These are phyloP conservation scores for Xanthoconium separans DNA, from an alignment of 1,284 basidiomycete species.

Conservation along the genomic window DNA sequence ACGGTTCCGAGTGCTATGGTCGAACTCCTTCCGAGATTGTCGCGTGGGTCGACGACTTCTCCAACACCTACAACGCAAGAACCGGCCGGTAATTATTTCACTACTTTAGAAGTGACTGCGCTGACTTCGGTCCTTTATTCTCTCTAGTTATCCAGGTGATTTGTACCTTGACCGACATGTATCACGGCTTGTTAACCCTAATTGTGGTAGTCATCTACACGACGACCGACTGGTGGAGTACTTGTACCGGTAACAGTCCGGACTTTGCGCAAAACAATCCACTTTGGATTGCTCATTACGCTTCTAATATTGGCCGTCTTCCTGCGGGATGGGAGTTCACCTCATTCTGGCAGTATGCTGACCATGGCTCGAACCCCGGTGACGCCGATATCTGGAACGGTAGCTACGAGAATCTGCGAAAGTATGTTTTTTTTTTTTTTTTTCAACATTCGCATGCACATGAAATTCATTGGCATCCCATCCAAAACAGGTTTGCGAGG, in stretches of 20 bases:
- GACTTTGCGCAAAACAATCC: slow-evolving; percentile 51
- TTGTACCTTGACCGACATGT: not conserved
- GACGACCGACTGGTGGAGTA: slow-evolving; percentile 66
- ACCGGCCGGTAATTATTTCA: slow-evolving; percentile 42
- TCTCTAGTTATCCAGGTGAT: slow-evolving; percentile 34
- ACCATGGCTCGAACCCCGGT: slow-evolving; percentile 51
- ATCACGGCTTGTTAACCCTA: not conserved
- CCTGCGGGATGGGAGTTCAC: slow-evolving; percentile 58
- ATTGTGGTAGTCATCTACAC: slow-evolving; percentile 53
- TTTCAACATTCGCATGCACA: not conserved
- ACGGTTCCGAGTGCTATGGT: slow-evolving; percentile 55
- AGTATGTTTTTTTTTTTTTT: slow-evolving; percentile 24
- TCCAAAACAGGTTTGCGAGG: slow-evolving; percentile 19
- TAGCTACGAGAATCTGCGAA: slow-evolving; percentile 35
- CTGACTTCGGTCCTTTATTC: not conserved
- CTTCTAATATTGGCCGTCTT: slow-evolving; percentile 47
- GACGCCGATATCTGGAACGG: slow-evolving; percentile 58
- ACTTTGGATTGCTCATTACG: slow-evolving; percentile 58
- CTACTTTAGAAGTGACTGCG: not conserved
- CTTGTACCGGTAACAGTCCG: slow-evolving; percentile 61
- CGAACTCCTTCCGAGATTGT: slow-evolving; percentile 55
- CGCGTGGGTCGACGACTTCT: slow-evolving; percentile 61
- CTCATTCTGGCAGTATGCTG: slow-evolving; percentile 67
- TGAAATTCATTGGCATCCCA: not conserved
- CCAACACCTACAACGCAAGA: slow-evolving; percentile 54